Percentiles rank a stretch among this genome's conserved stretches.
These are phyloP conservation scores for Caryopteris hybrid DNA, from an alignment of 305 asterid species.

Conservation along the genomic window DNA sequence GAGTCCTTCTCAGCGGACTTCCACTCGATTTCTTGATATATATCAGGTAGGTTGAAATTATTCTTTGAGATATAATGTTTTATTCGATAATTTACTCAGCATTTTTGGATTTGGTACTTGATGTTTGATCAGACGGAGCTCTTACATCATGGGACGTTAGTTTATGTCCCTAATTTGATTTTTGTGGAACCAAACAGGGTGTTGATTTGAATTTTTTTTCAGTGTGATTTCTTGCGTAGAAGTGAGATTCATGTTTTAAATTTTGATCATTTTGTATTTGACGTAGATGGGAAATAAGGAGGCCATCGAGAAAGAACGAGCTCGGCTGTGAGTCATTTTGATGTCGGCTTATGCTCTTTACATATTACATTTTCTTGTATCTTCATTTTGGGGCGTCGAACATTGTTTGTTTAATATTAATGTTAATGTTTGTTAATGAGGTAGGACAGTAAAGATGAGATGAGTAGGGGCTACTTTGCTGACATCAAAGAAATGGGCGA, in stretches of 20 bases:
- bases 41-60: constrained; percentile 47
- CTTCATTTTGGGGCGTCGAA: neutral
- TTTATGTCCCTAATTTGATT: neutral
- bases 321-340: constrained; percentile 68
- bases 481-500: constrained; percentile 67
- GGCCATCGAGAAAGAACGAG: constrained; percentile 71
- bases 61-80: neutral
- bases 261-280: constrained; percentile 9
- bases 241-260: constrained; percentile 11
- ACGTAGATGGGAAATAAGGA: constrained; percentile 63
- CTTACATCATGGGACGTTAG: neutral
- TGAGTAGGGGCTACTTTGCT: constrained; percentile 74
- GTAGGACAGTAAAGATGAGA: constrained; percentile 95
- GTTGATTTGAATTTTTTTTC: neutral
- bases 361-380: neutral
- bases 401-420: constrained; percentile 11
- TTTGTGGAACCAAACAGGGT: neutral
- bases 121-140: neutral
- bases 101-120: neutral
- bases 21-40: constrained; percentile 68
- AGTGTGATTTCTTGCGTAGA: constrained; percentile 2
- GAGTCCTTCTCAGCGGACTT: constrained; percentile 51
- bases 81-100: neutral
- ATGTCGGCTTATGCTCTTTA: neutral
- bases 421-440: constrained; percentile 24